Evolutionary conservation across 1,139 yeast genomes (phyloP), one percentile per base, ranked within the genome.

Genomic region (Pichia sp.): DNA sequence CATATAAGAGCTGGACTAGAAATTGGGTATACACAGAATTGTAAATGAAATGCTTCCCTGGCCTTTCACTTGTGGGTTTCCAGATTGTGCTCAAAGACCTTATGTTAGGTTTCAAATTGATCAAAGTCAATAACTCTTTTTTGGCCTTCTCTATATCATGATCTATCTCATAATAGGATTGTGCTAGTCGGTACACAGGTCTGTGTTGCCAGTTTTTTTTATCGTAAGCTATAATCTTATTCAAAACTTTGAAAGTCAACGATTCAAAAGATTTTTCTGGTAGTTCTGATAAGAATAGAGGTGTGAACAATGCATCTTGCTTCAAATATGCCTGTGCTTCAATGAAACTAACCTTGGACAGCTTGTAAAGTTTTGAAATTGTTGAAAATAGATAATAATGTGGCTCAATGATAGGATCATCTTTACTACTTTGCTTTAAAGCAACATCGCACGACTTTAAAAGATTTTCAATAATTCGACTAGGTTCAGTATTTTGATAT

Each of bases 151-250:
- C 68, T 7, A 70, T 61, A 51, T 87, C 82, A 1, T 72, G 66
- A 41, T 80, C 74, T 10, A 81, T 84, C 2, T 82, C 80, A 51
- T 72, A 77, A 19, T 75, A 70, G 9, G 90, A 80, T 50, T 70
- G 73, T 0, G 98, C 88, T n/a, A 87, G 71, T 54, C 91, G 73
- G 63, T 78, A 90, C 3, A 81, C 75, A 1, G 97, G 95, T 50
- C 87, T 79, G 63, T 93, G 99, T 50, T 90, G 96, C 97, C 97
- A 90, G 52, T 83, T 88, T 65, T 83, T 87, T 66, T 86, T 90
- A 65, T 93, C 98, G 22, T 78, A 71, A 5, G 34, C 19, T 54
- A 62, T 69, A 4, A 58, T 41, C 26, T 47, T 57, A 7, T 31
- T 36, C 30, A 58, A 47, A 1, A 54, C 19, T 21, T 40, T 18